Base-by-base conservation (phyloP, 345 rosid species). In the Microthlaspi erraticum region DNA sequence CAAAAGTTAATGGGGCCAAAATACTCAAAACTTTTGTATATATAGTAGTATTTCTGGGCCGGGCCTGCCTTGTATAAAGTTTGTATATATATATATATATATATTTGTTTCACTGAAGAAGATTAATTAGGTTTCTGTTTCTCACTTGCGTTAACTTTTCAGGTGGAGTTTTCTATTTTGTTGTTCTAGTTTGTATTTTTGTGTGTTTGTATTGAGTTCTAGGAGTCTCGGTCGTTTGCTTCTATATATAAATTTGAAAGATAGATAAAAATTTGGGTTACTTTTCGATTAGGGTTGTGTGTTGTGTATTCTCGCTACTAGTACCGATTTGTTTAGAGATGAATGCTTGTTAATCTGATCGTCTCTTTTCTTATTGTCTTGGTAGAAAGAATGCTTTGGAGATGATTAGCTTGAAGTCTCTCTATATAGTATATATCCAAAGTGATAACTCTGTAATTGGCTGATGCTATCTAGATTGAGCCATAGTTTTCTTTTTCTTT, bases 221-320 rank as follows among this genome's bases (percentile, higher is more conserved):
- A 7, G 18, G 31, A 48, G 34, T 74, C 46, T 60, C 73, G 68
- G 17, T 42, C 61, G 43, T 51, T 74, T 74, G 54, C 37, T 49
- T 45, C 29, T 26, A 26, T 3, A 44, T 65, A 38, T 56, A 37
- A 60, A 14, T 49, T 66, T 64, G 38, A 26, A 26, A 26, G 29
- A 36, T 6, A 48, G 29, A 26, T 26, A 26, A 26, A 26, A 60
- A 19, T 54, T 26, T 26, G 29, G 54, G 10, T 52, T 36, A 13
- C 68, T 52, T 67, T 67, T 18, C 17, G 23, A 59, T 74, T 74
- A 67, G 57, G 78, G 73, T 60, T 66, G 17, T 65, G 17, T 65
- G 59, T 65, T 26, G 29, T 26, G 29, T 26, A 14, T 64, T 36
- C 31, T 51, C 12, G 31, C 29, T 26, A 26, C 29, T 26, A 26